Evolutionary conservation across 164 flowering plant species (phyloP).

Genomic region (Piper longum): DNA sequence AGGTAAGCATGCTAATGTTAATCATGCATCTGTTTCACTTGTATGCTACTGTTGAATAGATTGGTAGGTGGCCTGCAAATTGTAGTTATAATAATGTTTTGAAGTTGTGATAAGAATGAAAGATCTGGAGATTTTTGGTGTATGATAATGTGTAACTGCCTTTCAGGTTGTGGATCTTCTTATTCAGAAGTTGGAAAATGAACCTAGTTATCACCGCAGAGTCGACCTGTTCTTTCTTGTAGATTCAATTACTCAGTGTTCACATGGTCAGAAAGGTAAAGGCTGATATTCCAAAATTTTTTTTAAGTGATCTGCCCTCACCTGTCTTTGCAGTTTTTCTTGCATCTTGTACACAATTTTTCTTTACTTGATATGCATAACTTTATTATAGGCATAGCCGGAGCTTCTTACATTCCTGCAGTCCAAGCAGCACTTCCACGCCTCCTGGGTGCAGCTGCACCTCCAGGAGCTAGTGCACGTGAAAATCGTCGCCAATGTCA

Average conservation of each 20-base stretch:
- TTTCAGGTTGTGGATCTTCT: constrained; percentile 93
- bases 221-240: constrained; percentile 91
- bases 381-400: constrained; percentile 63
- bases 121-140: background rate
- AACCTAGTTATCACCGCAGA: constrained; percentile 71
- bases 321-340: too few relatives aligned
- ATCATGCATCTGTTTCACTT: background rate
- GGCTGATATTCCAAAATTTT: too few relatives aligned
- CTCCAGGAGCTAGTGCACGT: constrained; percentile 73
- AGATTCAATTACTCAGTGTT: constrained; percentile 94
- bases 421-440: constrained; percentile 95
- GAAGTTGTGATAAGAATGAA: background rate
- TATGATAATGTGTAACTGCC: background rate
- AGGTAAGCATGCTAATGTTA: constrained; percentile 32
- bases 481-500: constrained; percentile 97
- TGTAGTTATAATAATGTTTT: background rate
- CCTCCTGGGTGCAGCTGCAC: constrained; percentile 89
- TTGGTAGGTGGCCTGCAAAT: too few relatives aligned
- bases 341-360: background rate
- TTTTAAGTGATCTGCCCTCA: too few relatives aligned
- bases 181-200: constrained; percentile 75
- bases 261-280: constrained; percentile 89
- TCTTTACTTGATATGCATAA: background rate
- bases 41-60: too few relatives aligned
- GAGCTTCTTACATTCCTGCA: constrained; percentile 79